phyloP scores from a whole-genome alignment of 2,329 filamentous ascomycete genomes.

The Arthrocladium fulminans region DNA sequence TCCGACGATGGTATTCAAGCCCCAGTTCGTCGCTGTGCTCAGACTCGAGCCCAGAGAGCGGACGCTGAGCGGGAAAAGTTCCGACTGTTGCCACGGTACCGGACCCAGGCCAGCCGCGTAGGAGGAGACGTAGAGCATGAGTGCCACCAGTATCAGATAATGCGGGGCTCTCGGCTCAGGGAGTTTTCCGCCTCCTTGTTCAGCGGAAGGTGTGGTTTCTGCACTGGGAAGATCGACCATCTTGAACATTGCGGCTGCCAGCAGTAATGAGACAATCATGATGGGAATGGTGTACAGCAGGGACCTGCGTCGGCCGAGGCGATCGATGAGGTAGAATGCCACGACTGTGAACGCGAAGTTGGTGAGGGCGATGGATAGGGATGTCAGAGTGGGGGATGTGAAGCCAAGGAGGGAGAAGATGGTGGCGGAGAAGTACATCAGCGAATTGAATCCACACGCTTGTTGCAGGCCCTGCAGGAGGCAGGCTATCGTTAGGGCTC shows the following conservation, averaged over 20 bases:
- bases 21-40: slow-evolving; percentile 74
- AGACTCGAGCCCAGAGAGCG: slow-evolving; percentile 55
- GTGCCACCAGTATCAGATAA: slow-evolving; percentile 58
- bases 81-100: slow-evolving; percentile 92
- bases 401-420: slow-evolving; percentile 74
- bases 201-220: slow-evolving; percentile 12
- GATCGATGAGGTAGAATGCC: slow-evolving; percentile 69
- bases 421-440: slow-evolving; percentile 87
- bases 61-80: slow-evolving; percentile 66
- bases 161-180: slow-evolving; percentile 38
- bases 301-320: slow-evolving; percentile 67
- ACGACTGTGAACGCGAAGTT: slow-evolving; percentile 73
- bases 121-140: slow-evolving; percentile 74
- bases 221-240: slow-evolving; percentile 45
- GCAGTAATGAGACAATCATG: slow-evolving; percentile 65
- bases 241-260: slow-evolving; percentile 65
- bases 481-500: slow-evolving; percentile 76
- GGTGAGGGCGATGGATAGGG: slow-evolving; percentile 69
- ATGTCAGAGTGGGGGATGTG: slow-evolving; percentile 66
- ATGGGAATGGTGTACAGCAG: slow-evolving; percentile 75
- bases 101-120: slow-evolving; percentile 85
- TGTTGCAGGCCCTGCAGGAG: slow-evolving; percentile 82
- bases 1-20: slow-evolving; percentile 74
- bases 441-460: slow-evolving; percentile 78
- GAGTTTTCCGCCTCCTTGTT: slow-evolving; percentile 15